Conservation (phyloP, 345 rosid genomes). For the Aurinia saxatilis region DNA sequence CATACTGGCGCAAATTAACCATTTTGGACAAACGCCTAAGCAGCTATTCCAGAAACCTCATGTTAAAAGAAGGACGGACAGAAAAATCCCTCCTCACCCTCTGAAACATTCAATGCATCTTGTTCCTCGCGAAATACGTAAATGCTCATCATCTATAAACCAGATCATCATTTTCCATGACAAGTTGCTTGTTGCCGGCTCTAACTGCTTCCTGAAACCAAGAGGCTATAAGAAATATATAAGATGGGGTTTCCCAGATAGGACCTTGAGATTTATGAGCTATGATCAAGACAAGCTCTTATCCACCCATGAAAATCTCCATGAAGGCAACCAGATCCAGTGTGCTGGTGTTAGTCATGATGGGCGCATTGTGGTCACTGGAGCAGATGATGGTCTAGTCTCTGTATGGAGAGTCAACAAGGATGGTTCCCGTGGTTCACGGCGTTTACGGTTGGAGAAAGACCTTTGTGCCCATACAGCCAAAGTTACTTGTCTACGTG, state of each 20-base stretch:
- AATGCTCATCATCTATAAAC: slow-evolving; percentile 50
- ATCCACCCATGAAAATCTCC: slow-evolving; percentile 91
- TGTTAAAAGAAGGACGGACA: slow-evolving; percentile 58
- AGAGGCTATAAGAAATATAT: slow-evolving; percentile 67
- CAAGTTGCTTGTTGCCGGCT: slow-evolving; percentile 60
- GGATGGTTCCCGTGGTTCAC: slow-evolving; percentile 46
- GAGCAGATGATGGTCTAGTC: slow-evolving; percentile 77
- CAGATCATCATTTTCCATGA: slow-evolving; percentile 67
- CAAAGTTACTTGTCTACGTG: slow-evolving; percentile 69
- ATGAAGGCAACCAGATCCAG: slow-evolving; percentile 80
- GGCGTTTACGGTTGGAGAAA: slow-evolving; percentile 52
- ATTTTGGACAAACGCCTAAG: slow-evolving; percentile 97
- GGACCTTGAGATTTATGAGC: slow-evolving; percentile 83
- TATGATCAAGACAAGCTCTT: slow-evolving; percentile 87
- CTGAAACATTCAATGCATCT: slow-evolving; percentile 67
- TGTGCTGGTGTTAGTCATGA: slow-evolving; percentile 79
- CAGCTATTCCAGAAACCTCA: slow-evolving; percentile 88
- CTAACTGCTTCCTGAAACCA: slow-evolving; percentile 70
- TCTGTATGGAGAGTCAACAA: slow-evolving; percentile 74
- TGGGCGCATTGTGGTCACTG: slow-evolving; percentile 75
- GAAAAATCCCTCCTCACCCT: slow-evolving; percentile 68
- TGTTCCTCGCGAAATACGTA: slow-evolving; percentile 69
- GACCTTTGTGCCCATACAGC: slow-evolving; percentile 69
- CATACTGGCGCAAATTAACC: slow-evolving; percentile 91
- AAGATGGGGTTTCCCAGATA: slow-evolving; percentile 89